These are phyloP conservation scores for Dimocarpus longan DNA, from an alignment of 345 rosid genomes.

Conservation along the genomic window DNA sequence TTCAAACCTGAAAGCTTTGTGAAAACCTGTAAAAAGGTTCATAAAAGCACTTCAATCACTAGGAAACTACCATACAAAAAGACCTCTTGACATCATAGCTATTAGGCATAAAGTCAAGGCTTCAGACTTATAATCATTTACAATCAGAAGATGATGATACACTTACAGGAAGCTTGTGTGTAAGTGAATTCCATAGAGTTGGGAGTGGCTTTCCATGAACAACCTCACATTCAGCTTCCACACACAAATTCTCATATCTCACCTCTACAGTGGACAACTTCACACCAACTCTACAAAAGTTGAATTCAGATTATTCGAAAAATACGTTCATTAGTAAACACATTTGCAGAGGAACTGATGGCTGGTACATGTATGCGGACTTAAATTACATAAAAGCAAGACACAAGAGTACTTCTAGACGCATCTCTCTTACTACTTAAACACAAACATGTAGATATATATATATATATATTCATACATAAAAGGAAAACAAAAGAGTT, in stretches of 20 bases:
- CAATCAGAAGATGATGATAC: slow-evolving; percentile 22
- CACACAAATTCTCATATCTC: slow-evolving; percentile 51
- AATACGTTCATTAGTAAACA: neutral
- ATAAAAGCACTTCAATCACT: neutral
- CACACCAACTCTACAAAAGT: slow-evolving; percentile 56
- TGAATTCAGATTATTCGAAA: slow-evolving; percentile 1
- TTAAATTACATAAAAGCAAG: neutral
- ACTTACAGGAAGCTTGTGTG: slow-evolving; percentile 43
- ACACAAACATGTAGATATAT: too few species aligned
- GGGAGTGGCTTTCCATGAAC: slow-evolving; percentile 78
- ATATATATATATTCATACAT: neutral
- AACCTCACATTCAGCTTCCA: slow-evolving; percentile 70
- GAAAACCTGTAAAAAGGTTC: slow-evolving; percentile 38
- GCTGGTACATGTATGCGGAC: too few species aligned
- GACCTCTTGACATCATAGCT: too few species aligned
- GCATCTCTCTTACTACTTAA: neutral
- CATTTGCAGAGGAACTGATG: neutral
- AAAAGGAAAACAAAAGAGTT: neutral
- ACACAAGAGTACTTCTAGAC: neutral
- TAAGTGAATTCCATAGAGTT: slow-evolving; percentile 69
- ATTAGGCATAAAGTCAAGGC: too few species aligned
- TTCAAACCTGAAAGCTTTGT: slow-evolving; percentile 39
- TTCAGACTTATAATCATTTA: neutral
- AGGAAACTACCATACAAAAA: too few species aligned
- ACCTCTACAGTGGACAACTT: slow-evolving; percentile 65